Evolutionary conservation across 192 early-diverging fungal genomes (phyloP).

Genomic region (Chytriomyces sp.): DNA sequence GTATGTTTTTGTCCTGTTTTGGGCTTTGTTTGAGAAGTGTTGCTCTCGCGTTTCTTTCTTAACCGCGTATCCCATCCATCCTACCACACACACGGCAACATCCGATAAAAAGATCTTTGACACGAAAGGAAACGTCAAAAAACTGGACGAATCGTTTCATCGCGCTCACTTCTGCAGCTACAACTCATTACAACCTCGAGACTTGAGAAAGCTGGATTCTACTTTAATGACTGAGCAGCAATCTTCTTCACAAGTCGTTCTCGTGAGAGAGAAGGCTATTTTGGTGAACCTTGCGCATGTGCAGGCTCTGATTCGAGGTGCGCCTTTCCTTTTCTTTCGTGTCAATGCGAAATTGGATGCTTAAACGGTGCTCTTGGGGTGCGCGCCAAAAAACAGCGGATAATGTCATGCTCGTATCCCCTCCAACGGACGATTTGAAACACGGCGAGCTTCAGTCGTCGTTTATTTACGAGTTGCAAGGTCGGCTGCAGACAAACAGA

Average conservation of each 20-base stretch:
- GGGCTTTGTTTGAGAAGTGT: too few species aligned
- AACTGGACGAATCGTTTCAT: constrained; percentile 74
- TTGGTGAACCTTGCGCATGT: constrained; percentile 83
- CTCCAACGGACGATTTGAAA: constrained; percentile 3
- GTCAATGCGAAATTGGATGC: neutral
- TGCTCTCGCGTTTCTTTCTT: too few species aligned
- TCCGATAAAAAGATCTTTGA: constrained; percentile 25
- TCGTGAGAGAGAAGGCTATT: constrained; percentile 82
- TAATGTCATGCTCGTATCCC: constrained; percentile 70
- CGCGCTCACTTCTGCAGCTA: constrained; percentile 80
- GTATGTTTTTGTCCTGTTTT: neutral
- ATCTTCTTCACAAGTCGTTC: constrained; percentile 66
- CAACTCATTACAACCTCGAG: constrained; percentile 80
- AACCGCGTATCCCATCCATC: neutral
- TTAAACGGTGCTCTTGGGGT: neutral
- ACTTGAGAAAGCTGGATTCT: constrained; percentile 79
- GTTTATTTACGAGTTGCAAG: constrained; percentile 82
- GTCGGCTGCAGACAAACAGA: constrained; percentile 59
- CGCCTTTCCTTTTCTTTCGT: neutral
- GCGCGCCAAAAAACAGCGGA: constrained; percentile 50
- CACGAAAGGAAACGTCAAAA: constrained; percentile 65
- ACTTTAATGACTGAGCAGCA: constrained; percentile 68
- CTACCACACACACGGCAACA: neutral
- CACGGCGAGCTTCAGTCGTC: constrained; percentile 60
- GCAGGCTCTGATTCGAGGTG: constrained; percentile 77